Base-by-base conservation (phyloP, 768 basidiomycete species). In the Lentinula edodes region DNA sequence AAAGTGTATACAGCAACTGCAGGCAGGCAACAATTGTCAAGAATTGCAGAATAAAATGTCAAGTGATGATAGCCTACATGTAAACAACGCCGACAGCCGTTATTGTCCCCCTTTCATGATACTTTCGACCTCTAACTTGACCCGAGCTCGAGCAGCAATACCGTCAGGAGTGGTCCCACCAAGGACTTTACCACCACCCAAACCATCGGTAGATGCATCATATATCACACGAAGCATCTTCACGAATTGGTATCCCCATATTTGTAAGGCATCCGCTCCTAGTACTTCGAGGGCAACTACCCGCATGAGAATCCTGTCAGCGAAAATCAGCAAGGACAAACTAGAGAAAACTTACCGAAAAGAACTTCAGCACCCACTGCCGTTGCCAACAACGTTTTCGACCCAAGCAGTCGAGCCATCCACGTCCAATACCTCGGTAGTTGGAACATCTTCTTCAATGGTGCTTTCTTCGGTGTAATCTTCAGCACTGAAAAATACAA, bases 181-280 rank as follows among this genome's bases (percentile, higher is more conserved):
- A 38, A 91, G 80, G 34, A 80, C 71, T 58, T 70, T 77, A 57
- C 68, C 77, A 58, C 73, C 64, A 59, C 76, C 80, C 58, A 84
- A 74, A 5, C 88, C 87, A 5, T 67, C 71, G 0, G 83, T 89
- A 43, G 83, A 76, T 7, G 86, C 85, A 56, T 86, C 80, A 63
- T 91, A 85, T 13, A 92, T 69, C 13, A 90, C 70, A 28, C 76
- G 80, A 20, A 93, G 78, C 56, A 92, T 72, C 70, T 92, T 92
- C 61, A 86, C 73, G 85, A 89, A 93, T 70, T 93, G 91, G 42
- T 77, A 73, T n/a, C 91, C 91, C 86, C 88, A 93, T 8, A 89
- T 73, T 32, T 77, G 72, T 60, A 76, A 76, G 8, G 87, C 88
- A 53, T 84, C 77, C 28, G 76, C 63, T 2, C 91, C 90, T 65